Evolutionary conservation across 768 basidiomycete genomes (phyloP).

Genomic region (Sutorius australiensis): DNA sequence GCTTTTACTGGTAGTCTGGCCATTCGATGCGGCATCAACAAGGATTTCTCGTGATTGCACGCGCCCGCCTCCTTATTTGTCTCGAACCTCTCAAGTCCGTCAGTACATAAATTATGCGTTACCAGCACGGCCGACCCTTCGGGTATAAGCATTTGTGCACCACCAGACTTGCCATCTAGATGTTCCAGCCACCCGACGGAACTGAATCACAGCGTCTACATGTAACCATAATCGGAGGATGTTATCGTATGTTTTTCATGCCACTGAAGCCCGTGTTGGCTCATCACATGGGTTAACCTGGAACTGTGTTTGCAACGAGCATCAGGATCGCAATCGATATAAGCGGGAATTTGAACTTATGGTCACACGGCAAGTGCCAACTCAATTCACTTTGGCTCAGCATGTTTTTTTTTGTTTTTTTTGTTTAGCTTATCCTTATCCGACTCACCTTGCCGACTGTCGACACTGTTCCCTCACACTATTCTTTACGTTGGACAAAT

Average conservation of each 20-base stretch:
- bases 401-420: not conserved
- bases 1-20: not conserved
- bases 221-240: not conserved
- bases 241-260: not conserved
- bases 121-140: not conserved
- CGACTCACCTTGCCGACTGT: not conserved
- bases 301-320: not conserved
- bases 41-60: not conserved
- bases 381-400: not conserved
- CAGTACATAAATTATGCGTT: not conserved
- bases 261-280: not conserved
- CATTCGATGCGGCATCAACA: not conserved
- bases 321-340: not conserved
- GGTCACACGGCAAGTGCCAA: not conserved
- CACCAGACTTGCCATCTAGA: too few species aligned
- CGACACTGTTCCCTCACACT: not conserved
- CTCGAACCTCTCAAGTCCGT: not conserved
- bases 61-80: not conserved
- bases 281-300: not conserved
- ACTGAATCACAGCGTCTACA: not conserved
- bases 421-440: not conserved
- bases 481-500: not conserved
- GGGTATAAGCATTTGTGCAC: not conserved
- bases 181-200: not conserved
- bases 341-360: not conserved